Conservation (phyloP, 768 basidiomycete species). For the Pisolithus sp. region DNA sequence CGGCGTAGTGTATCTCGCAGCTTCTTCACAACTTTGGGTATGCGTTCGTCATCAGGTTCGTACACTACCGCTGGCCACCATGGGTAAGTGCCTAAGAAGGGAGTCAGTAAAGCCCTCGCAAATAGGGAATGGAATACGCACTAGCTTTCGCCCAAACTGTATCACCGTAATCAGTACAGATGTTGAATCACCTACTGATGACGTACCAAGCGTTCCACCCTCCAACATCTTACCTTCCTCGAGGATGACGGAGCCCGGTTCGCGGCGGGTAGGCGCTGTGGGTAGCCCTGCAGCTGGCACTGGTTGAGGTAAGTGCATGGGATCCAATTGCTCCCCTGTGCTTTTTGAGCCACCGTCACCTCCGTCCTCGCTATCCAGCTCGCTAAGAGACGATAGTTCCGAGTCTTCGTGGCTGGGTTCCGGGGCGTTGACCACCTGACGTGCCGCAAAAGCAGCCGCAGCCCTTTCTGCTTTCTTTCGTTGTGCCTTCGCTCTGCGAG, state of each 20-base stretch:
- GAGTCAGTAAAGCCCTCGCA: conserved; percentile 1
- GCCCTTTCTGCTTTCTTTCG: conserved; percentile 38
- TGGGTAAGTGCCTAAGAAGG: conserved; percentile 60
- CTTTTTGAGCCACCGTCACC: conserved; percentile 8
- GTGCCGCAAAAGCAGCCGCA: conserved; percentile 10
- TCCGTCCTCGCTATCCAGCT: conserved; percentile 30
- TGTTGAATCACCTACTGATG: too few relatives aligned
- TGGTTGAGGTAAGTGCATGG: conserved; percentile 7
- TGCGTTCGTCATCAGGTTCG: conserved; percentile 48
- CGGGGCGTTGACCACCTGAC: conserved; percentile 2
- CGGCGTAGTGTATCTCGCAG: conserved; percentile 23
- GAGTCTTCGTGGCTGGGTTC: conserved; percentile 28
- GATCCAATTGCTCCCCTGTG: conserved; percentile 6
- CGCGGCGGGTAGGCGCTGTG: conserved; percentile 8
- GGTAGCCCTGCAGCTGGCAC: conserved; percentile 6
- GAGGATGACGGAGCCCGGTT: conserved; percentile 29
- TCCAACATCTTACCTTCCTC: conserved; percentile 34
- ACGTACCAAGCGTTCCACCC: conserved; percentile 58
- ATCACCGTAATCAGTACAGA: background rate
- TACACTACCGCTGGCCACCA: conserved; percentile 86
- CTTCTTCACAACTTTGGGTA: conserved; percentile 40
- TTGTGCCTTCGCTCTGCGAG: conserved; percentile 51
- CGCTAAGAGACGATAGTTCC: conserved; percentile 42
- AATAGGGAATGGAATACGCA: conserved; percentile 23
- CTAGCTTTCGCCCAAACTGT: conserved; percentile 83